Evolutionary conservation across 495 filamentous ascomycete species (phyloP), one percentile per base, ranked within the genome.

Genomic region (Tuber brumale): DNA sequence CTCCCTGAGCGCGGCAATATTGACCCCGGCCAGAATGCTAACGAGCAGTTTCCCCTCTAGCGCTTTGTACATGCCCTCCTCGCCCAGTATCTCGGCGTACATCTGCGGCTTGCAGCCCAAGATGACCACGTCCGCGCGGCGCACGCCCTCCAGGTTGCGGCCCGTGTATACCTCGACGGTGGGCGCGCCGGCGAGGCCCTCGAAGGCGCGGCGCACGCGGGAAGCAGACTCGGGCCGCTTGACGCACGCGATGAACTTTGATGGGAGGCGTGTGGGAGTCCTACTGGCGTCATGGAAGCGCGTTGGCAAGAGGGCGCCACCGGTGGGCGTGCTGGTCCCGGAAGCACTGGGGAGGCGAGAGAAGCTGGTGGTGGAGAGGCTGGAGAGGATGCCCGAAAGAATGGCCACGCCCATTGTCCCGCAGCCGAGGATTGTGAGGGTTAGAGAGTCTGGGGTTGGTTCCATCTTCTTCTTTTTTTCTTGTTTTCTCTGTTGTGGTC

Each of bases 391-490:
- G 70, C 93, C 93, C 9, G 90, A 92, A 71, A 95, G 88, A 79
- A 96, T 94, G 48, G 93, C 92, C 69, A 92, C 91, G 70, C 93
- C 93, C 88, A 96, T 90, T 35, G 92, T 95, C 72, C 93, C 92
- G 73, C 81, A 83, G 10, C 81, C 81, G 72, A 83, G 78, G 75
- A 83, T 70, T 19, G 81, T 74, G 45, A 83, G 76, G 42, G 78
- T 82, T 6, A 80, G 74, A 1, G 72, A 31, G 12, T 66, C 57
- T 12, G 57, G 16, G 12, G 5, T 66, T 66, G 10, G 27, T 31
- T 76, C 73, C 77, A 81, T 81, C 31, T 81, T 75, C 46, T 69
- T 51, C 69, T 57, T 74, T 8, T 8, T 42, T 42, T 42, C 9
- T 6, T 42, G 41, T 39, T 39, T 39, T 39, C 37, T 39, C 37